phyloP scores from a whole-genome alignment of 2,329 filamentous ascomycete species.

The Trichoderma citrinoviride region DNA sequence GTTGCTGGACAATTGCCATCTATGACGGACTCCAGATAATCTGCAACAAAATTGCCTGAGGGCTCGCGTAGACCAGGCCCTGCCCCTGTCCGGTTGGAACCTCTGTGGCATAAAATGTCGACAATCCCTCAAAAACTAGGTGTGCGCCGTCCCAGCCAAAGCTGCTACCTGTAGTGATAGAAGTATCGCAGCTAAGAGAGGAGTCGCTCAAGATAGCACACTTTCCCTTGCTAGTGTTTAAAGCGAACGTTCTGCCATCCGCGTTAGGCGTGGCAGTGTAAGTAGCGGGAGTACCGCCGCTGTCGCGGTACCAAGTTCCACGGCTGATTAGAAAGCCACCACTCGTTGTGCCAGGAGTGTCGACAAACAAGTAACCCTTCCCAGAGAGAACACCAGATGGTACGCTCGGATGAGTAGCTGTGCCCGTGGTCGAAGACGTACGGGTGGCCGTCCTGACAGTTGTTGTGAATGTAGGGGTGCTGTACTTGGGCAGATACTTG shows the following conservation, averaged over 20 bases:
- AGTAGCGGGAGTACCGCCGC: constrained; percentile 2
- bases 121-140: neutral
- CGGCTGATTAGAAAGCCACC: neutral
- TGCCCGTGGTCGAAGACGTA: neutral
- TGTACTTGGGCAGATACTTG: constrained; percentile 49
- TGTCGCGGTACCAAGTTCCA: constrained; percentile 1
- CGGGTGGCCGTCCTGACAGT: neutral
- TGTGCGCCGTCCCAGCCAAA: constrained; percentile 3
- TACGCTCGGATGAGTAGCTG: neutral
- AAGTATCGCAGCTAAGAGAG: neutral
- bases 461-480: neutral
- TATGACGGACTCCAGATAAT: neutral
- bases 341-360: neutral
- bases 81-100: neutral
- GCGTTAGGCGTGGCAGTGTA: neutral
- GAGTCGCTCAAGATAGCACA: constrained; percentile 4
- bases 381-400: neutral
- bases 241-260: neutral
- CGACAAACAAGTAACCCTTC: neutral
- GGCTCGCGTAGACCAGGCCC: neutral
- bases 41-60: neutral
- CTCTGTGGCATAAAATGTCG: neutral
- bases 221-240: constrained; percentile 8
- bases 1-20: too few species aligned
- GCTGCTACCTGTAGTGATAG: neutral